Evolutionary conservation across 495 filamentous ascomycete species (phyloP), one percentile per base, ranked within the genome.

Genomic region (Hapsidospora chrysogenum): DNA sequence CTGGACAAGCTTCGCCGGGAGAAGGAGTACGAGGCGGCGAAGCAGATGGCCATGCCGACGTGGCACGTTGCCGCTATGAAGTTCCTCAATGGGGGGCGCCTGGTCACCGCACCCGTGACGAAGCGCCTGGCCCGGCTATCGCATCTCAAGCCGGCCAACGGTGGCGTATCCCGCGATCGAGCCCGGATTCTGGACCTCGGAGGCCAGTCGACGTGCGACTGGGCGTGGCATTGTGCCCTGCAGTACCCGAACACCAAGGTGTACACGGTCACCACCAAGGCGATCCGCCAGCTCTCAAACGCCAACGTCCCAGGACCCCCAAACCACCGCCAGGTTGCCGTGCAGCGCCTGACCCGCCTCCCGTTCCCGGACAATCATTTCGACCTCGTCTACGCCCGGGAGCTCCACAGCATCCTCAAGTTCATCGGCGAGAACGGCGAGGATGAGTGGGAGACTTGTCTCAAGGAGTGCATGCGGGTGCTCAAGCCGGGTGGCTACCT

Each of bases 401-500:
- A 83, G 14, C 64, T 96, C 14, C 81, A 87, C 52, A 64, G 78
- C 38, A 63, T 83, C 23, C 68, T 96, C 35, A 86, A 84, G 56
- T 70, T 72, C 48, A 74, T 56, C 43, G 61, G 52, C 53, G 60
- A 74, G 48, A 57, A 64, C 39, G 61, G 70, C 17, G 49, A 64
- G 19, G 86, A 97, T 45, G 87, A 96, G 50, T 96, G 87, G 60
- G 81, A 92, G 45, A 68, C 76, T 28, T 85, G 80, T 43, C 67
- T 96, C 1, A 56, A 59, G 21, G 89, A 97, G 57, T 92, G 84
- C 54, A 70, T 80, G 51, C 86, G 89, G 36, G 76, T 83, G 37
- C 73, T 97, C 46, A 89, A 87, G 57, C 89, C 85, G 0, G 87
- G 85, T 33, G 89, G 89, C 10, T 84, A 83, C 53, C 61, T 97